Percentiles rank a stretch among this genome's conserved stretches.
phyloP scores from a whole-genome alignment of 208 protist genomes.

The Novymonas esmeraldas region DNA sequence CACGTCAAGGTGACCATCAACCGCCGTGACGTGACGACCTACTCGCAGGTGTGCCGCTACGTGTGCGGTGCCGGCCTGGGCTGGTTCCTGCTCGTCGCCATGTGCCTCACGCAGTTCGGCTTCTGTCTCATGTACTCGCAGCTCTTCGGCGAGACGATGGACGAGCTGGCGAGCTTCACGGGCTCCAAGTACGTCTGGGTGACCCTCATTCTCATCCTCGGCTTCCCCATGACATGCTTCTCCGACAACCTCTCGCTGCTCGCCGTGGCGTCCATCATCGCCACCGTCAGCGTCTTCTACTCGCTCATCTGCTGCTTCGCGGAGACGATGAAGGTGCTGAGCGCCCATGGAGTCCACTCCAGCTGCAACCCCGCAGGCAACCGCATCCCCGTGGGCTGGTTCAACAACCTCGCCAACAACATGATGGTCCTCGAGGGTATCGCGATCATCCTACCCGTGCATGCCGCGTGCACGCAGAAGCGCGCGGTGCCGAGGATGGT shows the following conservation, averaged over 20 bases:
- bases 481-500: conserved; percentile 49
- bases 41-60: conserved; percentile 68
- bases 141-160: conserved; percentile 61
- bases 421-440: conserved; percentile 86
- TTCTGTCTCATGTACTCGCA: conserved; percentile 89
- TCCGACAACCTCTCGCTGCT: conserved; percentile 63
- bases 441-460: conserved; percentile 71
- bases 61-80: conserved; percentile 52
- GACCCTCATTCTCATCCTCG: conserved; percentile 46
- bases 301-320: conserved; percentile 49
- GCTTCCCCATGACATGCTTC: conserved; percentile 68
- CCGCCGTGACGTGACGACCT: conserved; percentile 60
- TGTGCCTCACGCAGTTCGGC: conserved; percentile 84
- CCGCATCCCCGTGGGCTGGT: conserved; percentile 48
- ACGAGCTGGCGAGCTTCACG: conserved; percentile 36
- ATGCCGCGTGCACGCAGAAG: conserved; percentile 69
- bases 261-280: conserved; percentile 60
- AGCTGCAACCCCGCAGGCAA: conserved; percentile 32
- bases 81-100: conserved; percentile 68
- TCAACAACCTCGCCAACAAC: conserved; percentile 77
- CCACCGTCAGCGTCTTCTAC: conserved; percentile 69
- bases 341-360: conserved; percentile 20
- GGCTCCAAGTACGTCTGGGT: conserved; percentile 61
- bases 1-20: conserved; percentile 68
- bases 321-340: conserved; percentile 26